phyloP scores from a whole-genome alignment of 148 eudicot species.

The Amaranthus cruentus region DNA sequence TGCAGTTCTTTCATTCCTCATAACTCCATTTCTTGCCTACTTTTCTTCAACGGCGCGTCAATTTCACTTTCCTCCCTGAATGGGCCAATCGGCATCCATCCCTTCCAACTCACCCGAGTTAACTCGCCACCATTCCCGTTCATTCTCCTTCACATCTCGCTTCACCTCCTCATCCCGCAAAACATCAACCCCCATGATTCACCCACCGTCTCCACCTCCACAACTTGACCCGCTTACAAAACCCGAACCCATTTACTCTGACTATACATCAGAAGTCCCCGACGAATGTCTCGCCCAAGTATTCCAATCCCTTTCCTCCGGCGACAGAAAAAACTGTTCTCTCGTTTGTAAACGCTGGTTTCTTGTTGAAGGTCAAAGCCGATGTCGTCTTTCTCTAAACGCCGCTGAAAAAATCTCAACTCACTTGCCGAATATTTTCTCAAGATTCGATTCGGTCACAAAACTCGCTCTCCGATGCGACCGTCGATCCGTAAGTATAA shows the following conservation, averaged over 20 bases:
- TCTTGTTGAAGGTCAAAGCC: slow-evolving; percentile 44
- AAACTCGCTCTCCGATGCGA: slow-evolving; percentile 48
- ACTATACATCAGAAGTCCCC: slow-evolving; percentile 34
- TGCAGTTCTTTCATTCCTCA: neutral
- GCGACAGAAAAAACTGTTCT: slow-evolving; percentile 35
- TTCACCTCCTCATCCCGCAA: neutral
- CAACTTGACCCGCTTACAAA: too few species aligned
- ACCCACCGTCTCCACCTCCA: neutral
- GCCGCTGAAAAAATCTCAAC: slow-evolving; percentile 31
- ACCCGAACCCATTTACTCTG: neutral
- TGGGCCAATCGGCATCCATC: slow-evolving; percentile 32
- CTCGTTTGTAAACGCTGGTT: slow-evolving; percentile 45
- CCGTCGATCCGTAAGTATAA: slow-evolving; percentile 30
- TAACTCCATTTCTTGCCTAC: neutral
- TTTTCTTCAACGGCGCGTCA: slow-evolving; percentile 23
- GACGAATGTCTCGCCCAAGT: slow-evolving; percentile 47
- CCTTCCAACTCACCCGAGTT: slow-evolving; percentile 18
- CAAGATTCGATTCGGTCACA: slow-evolving; percentile 50
- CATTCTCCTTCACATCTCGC: slow-evolving; percentile 23
- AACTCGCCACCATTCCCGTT: slow-evolving; percentile 23
- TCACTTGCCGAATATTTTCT: slow-evolving; percentile 23
- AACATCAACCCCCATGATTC: slow-evolving; percentile 7
- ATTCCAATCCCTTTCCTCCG: slow-evolving; percentile 36
- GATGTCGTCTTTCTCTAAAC: slow-evolving; percentile 42
- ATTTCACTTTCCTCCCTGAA: neutral